Conservation (phyloP, 78 protist species). For the Planoprotostelium fungivorum region DNA sequence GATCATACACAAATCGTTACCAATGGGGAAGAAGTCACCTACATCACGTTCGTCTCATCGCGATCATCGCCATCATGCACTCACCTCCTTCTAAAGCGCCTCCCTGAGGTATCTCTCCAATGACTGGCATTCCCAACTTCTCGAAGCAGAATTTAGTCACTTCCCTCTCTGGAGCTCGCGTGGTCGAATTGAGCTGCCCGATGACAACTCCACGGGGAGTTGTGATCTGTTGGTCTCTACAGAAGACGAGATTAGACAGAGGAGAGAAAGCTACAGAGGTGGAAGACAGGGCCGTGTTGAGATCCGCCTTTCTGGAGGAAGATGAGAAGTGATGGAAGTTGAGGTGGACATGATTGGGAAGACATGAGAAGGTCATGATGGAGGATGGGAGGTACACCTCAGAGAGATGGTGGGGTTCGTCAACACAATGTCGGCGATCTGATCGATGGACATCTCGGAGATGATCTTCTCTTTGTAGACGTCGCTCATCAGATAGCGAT, state of each 20-base stretch:
- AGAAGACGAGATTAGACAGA: constrained; percentile 61
- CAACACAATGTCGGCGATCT: constrained; percentile 71
- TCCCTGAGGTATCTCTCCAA: constrained; percentile 77
- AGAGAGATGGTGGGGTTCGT: constrained; percentile 69
- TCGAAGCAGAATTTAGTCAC: constrained; percentile 74
- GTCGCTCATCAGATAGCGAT: constrained; percentile 34
- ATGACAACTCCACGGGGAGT: constrained; percentile 78
- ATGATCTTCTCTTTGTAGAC: constrained; percentile 57
- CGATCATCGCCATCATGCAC: background rate
- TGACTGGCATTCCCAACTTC: constrained; percentile 69
- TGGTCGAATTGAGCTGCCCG: constrained; percentile 67
- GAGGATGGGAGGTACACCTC: background rate
- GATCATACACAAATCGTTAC: constrained; percentile 70
- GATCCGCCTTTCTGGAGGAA: constrained; percentile 11
- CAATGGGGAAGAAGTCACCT: constrained; percentile 84
- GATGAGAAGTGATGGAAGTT: constrained; percentile 7
- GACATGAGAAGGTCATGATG: background rate
- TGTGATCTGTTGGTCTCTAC: constrained; percentile 85
- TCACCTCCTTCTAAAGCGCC: constrained; percentile 65
- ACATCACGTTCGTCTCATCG: constrained; percentile 71
- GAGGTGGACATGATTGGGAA: background rate
- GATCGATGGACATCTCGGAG: constrained; percentile 61
- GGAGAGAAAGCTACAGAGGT: constrained; percentile 21
- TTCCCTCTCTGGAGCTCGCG: constrained; percentile 70
- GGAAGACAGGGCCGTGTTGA: background rate